phyloP scores from a whole-genome alignment of 495 filamentous ascomycete species.

The Diplogelasinospora grovesii region DNA sequence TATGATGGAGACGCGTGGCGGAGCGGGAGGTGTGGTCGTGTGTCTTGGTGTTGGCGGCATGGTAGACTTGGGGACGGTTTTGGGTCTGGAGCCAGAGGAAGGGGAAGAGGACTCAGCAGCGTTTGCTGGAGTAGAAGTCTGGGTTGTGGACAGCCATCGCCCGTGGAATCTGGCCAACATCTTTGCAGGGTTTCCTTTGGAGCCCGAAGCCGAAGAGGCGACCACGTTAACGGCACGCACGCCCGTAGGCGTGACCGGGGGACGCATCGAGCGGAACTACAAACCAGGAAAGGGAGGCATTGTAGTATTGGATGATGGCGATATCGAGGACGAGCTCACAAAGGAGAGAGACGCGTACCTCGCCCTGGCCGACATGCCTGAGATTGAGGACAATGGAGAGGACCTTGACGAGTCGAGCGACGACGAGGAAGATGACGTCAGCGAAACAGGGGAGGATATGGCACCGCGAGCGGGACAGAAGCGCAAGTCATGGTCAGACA shows the following conservation, averaged over 20 bases:
- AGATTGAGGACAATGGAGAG: conserved; percentile 67
- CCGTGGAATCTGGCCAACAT: conserved; percentile 96
- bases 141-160: conserved; percentile 84
- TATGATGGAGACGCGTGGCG: conserved; percentile 75
- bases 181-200: conserved; percentile 62
- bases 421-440: conserved; percentile 30
- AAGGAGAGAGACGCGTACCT: conserved; percentile 74
- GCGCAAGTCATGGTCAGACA: conserved; percentile 77
- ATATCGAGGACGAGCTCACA: conserved; percentile 81
- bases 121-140: conserved; percentile 74
- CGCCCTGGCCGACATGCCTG: conserved; percentile 80
- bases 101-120: conserved; percentile 56
- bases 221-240: conserved; percentile 41
- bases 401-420: conserved; percentile 46
- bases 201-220: conserved; percentile 41
- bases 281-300: conserved; percentile 74
- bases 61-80: conserved; percentile 69
- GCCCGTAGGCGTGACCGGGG: conserved; percentile 48
- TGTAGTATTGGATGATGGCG: conserved; percentile 90
- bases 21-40: conserved; percentile 77
- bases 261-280: conserved; percentile 64
- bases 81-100: conserved; percentile 59
- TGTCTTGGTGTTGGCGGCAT: conserved; percentile 90
- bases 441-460: conserved; percentile 17
- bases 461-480: conserved; percentile 49